Evolutionary conservation across 23 red algal species (phyloP), one percentile per base, ranked within the genome.

Genomic region (Porphyridium purpureum): DNA sequence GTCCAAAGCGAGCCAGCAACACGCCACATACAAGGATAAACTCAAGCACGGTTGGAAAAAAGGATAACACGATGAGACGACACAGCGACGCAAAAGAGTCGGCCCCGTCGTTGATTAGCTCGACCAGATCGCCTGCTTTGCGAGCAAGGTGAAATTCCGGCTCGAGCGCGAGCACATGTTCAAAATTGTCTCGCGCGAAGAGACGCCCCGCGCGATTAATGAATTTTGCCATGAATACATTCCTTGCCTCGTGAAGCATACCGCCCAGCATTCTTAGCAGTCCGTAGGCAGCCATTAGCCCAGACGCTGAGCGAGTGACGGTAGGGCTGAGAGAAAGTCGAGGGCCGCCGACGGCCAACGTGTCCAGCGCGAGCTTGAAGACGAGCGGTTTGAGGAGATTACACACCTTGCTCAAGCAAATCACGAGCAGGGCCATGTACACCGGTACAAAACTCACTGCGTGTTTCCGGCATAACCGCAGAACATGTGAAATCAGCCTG

Each of bases 21-120:
- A 98, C 60, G 24, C 44, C 67, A 46, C 80, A 98, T 17, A 98
- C 90, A 5, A 86, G 62, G 11, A 74, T 11, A 27, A 98, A 49
- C 59, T 94, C 87, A 56, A 98, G 83, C 34, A 82, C 21, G 50
- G 72, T 76, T 0, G 90, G 80, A 57, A 86, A 28, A 54, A 86
- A 82, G 9, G 76, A 66, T 15, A 98, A 81, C 25, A 86, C 51
- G 4, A 82, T 28, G n/a, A 61, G 69, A 3, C 90, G 77, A 62
- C 85, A 84, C 31, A 98, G 38, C 11, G 38, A 17, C 38, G 38
- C 11, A 17, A 17, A 17, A 17, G 17, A 11, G 17, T 44, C 11
- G 38, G 38, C 11, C 11, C 17, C 11, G 17, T 11, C 11, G 17
- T 44, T 44, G 38, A 11, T 44, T 44, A 11, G 11, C 17, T 44